A percentile compares a stretch with the other conserved stretches of the same genome.
These are phyloP conservation scores for Fusarium redolens DNA, from an alignment of 2,329 filamentous ascomycete genomes.

Conservation along the genomic window DNA sequence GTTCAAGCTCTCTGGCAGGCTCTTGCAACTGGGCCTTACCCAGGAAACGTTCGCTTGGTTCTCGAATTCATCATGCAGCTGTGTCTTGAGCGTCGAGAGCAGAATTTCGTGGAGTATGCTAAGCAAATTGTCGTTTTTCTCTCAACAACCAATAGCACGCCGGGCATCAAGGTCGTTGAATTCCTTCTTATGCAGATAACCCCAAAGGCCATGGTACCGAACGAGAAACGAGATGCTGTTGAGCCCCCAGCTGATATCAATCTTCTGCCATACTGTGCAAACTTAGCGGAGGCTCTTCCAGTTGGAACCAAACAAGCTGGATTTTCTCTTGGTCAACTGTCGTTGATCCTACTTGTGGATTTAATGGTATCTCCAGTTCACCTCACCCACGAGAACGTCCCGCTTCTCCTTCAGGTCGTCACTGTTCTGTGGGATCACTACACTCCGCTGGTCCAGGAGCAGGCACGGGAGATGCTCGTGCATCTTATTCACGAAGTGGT, in stretches of 20 bases:
- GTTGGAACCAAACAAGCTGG: conserved; percentile 92
- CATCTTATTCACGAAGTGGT: conserved; percentile 97
- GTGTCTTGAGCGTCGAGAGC: conserved; percentile 92
- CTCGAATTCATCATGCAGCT: conserved; percentile 96
- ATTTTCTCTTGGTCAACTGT: conserved; percentile 91
- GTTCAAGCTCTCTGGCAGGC: conserved; percentile 98
- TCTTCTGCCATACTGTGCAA: conserved; percentile 88
- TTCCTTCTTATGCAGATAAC: conserved; percentile 91
- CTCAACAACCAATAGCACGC: conserved; percentile 78
- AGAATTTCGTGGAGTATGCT: conserved; percentile 97
- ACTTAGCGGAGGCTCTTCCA: conserved; percentile 81
- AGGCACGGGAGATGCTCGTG: conserved; percentile 96
- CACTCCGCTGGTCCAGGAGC: conserved; percentile 92
- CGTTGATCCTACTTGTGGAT: conserved; percentile 93
- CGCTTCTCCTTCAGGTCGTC: conserved; percentile 88
- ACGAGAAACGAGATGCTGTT: conserved; percentile 78
- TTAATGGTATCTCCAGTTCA: conserved; percentile 93
- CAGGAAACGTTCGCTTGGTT: conserved; percentile 92
- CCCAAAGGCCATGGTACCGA: conserved; percentile 96
- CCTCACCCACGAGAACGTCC: conserved; percentile 81
- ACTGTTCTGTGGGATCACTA: conserved; percentile 98
- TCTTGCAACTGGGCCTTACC: conserved; percentile 90
- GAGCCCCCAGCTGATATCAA: conserved; percentile 78
- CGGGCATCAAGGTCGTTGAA: conserved; percentile 92
- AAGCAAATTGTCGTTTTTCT: conserved; percentile 98